Evolutionary conservation across 2,329 filamentous ascomycete species (phyloP).

Genomic region (Stachybotrys elegans): DNA sequence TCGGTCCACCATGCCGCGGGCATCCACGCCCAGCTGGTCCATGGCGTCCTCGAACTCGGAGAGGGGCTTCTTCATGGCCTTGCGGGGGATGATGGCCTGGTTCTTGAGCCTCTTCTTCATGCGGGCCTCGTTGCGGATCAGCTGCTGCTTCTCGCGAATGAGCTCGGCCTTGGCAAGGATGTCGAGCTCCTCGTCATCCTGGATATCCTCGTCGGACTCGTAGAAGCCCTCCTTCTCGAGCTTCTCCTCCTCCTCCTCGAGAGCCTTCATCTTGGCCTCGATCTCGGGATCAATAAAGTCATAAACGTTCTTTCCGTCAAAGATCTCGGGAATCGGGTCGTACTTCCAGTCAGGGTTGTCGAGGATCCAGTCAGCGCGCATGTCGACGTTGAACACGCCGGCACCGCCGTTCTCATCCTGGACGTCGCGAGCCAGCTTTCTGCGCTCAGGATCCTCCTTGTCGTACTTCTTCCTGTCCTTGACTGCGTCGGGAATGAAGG

Average conservation of each 20-base stretch:
- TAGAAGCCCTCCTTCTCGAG: slow-evolving; percentile 92
- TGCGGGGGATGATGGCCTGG: slow-evolving; percentile 85
- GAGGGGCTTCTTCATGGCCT: slow-evolving; percentile 72
- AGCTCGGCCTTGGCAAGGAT: slow-evolving; percentile 87
- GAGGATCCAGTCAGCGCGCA: slow-evolving; percentile 83
- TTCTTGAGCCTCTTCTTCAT: slow-evolving; percentile 98
- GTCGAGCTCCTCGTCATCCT: slow-evolving; percentile 85
- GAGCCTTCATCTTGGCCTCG: slow-evolving; percentile 80
- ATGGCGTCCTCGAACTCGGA: slow-evolving; percentile 84
- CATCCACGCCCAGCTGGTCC: slow-evolving; percentile 80
- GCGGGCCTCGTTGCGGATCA: slow-evolving; percentile 90
- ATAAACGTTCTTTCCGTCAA: slow-evolving; percentile 94
- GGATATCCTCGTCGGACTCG: slow-evolving; percentile 75
- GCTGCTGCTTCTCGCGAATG: slow-evolving; percentile 88
- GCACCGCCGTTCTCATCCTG: slow-evolving; percentile 91
- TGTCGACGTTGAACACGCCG: slow-evolving; percentile 91
- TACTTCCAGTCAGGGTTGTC: slow-evolving; percentile 91
- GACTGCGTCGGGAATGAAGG: slow-evolving; percentile 82
- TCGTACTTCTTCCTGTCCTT: slow-evolving; percentile 84
- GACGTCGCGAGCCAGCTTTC: slow-evolving; percentile 75
- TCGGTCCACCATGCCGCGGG: slow-evolving; percentile 66
- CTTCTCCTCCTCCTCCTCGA: slow-evolving; percentile 94
- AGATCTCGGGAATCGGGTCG: slow-evolving; percentile 90
- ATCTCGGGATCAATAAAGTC: slow-evolving; percentile 98
- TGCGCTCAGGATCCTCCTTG: slow-evolving; percentile 80